Conservation (phyloP, 2,329 filamentous ascomycete genomes). For the Sclerotinia spermophila region DNA sequence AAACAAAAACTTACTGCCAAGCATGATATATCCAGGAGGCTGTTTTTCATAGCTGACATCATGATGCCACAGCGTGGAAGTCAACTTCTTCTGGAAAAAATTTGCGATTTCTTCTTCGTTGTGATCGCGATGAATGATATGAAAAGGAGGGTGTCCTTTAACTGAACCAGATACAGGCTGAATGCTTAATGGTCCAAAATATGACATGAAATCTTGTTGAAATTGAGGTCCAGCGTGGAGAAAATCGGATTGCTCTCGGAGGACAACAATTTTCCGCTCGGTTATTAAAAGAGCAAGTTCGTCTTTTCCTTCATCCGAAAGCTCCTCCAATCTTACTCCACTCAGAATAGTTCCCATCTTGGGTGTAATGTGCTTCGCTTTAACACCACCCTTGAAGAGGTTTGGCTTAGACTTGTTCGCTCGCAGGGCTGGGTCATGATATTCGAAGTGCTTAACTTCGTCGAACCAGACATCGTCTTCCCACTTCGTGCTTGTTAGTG, state of each 20-base stretch:
- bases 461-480: constrained; percentile 45
- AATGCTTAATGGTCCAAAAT: constrained; percentile 62
- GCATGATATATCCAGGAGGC: constrained; percentile 65
- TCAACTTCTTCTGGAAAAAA: constrained; percentile 63
- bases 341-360: constrained; percentile 42
- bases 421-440: constrained; percentile 45
- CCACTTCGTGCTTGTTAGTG: constrained; percentile 34
- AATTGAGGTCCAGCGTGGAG: constrained; percentile 56
- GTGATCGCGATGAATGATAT: constrained; percentile 66
- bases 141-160: constrained; percentile 55
- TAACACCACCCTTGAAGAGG: constrained; percentile 56
- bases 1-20: constrained; percentile 37
- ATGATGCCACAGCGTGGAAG: constrained; percentile 63
- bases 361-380: constrained; percentile 54
- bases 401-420: constrained; percentile 62
- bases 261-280: constrained; percentile 43
- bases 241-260: constrained; percentile 49
- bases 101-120: constrained; percentile 53
- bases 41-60: constrained; percentile 69
- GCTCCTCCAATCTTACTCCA: constrained; percentile 40
- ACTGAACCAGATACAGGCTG: constrained; percentile 66
- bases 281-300: constrained; percentile 44
- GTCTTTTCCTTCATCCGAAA: constrained; percentile 40
- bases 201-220: constrained; percentile 57
- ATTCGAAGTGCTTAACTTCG: constrained; percentile 44